Conservation (phyloP, 257 asterid genomes). For the Capsicum baccatum region DNA sequence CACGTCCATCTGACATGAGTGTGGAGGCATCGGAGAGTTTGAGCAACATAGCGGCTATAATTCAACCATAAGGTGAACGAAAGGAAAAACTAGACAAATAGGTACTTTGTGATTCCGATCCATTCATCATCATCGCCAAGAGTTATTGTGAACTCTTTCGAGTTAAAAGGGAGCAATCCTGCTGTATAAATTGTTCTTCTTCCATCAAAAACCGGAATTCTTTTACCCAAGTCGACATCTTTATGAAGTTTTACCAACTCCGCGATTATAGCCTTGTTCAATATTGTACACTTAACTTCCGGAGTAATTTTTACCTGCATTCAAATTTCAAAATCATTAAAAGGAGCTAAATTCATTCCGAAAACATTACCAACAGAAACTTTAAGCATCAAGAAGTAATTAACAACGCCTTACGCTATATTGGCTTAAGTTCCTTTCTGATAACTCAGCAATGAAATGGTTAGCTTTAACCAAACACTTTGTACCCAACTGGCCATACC, state of each 20-base stretch:
- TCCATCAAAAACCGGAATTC: constrained; percentile 65
- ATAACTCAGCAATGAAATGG: constrained; percentile 55
- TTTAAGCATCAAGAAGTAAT: background rate
- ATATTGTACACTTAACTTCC: constrained; percentile 47
- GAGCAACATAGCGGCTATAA: background rate
- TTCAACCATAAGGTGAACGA: background rate
- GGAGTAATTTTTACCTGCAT: constrained; percentile 56
- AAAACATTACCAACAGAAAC: background rate
- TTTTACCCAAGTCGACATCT: constrained; percentile 52
- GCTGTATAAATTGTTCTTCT: constrained; percentile 58
- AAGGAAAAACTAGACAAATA: background rate
- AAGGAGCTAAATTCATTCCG: background rate
- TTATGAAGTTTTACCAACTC: constrained; percentile 54
- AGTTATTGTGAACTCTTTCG: constrained; percentile 47
- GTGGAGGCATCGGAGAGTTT: background rate
- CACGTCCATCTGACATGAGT: background rate
- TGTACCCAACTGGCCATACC: constrained; percentile 46
- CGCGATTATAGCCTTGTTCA: constrained; percentile 57
- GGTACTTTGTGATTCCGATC: constrained; percentile 43
- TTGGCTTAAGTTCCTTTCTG: constrained; percentile 55
- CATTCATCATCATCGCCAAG: constrained; percentile 52
- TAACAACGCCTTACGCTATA: constrained; percentile 47
- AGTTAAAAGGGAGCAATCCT: constrained; percentile 53
- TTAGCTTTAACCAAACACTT: constrained; percentile 51
- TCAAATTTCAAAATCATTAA: background rate